Base-by-base conservation (phyloP, 2,329 filamentous ascomycete genomes). In the Fusarium sp. region DNA sequence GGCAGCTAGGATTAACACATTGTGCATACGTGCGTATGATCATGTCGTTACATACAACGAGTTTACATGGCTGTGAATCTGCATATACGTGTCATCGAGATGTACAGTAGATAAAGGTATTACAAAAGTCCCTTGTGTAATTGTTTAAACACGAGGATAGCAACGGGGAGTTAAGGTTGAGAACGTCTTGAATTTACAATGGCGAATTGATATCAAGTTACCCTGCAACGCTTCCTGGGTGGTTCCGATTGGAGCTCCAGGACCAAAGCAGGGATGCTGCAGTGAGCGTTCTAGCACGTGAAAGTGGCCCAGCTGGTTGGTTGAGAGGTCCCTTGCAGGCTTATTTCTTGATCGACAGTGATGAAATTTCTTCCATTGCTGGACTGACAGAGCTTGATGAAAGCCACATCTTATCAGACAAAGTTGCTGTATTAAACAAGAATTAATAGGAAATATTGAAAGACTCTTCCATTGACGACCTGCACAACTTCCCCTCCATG, bases 291-390 rank as follows among this genome's bases (percentile, higher is more conserved):
- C 32, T 53, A 61, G 65, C 70, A 72, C 64, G 70, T 72, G 70
- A 72, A 72, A 66, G 43, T 68, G 70, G 70, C 70, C 70, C 66
- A 68, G 39, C 51, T 49, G 56, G 59, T 56, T 71, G 66, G 70
- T 69, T 67, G 60, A 70, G 51, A 69, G 56, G 21, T 28, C 40
- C 57, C 57, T 26, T 53, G 36, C 44, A 38, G 15, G 34, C 34
- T 49, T 51, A 38, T 23, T 39, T 23, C 24, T 7, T 39, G 14
- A 43, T 39, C 7, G 30, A 47, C 51, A 45, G 47, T 39, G 56
- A 11, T 36, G n/a, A 5, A 10, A 20, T 6, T 2, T 23, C 23
- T 49, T 55, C 2, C 21, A 24, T 28, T 28, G 26, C 17, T 36
- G 8, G 9, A 36, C 7, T n/a, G 34, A 36, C 11, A n/a, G 34